Percentiles rank a stretch among this genome's conserved stretches.
Conservation (phyloP, 495 filamentous ascomycete genomes). For the Stereocaulon alpinum region DNA sequence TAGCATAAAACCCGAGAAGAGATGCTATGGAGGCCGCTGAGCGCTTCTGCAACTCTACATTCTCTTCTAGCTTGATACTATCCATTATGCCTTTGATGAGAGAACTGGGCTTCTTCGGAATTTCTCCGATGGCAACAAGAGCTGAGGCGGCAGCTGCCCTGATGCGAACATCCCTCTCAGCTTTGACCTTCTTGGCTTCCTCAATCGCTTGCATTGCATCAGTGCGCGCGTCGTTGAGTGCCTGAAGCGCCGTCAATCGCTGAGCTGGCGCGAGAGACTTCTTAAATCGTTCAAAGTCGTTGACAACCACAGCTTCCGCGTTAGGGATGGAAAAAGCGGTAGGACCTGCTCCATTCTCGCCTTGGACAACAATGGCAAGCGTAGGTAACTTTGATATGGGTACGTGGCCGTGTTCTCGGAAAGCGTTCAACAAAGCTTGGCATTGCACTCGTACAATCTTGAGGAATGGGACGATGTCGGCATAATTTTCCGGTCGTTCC, state of each 20-base stretch:
- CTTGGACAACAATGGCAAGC: slow-evolving; percentile 84
- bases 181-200: slow-evolving; percentile 67
- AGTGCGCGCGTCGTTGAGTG: slow-evolving; percentile 61
- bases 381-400: slow-evolving; percentile 58
- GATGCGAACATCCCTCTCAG: slow-evolving; percentile 76
- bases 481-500: slow-evolving; percentile 71
- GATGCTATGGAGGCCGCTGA: slow-evolving; percentile 73
- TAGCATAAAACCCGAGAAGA: slow-evolving; percentile 77
- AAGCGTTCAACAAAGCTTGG: slow-evolving; percentile 75
- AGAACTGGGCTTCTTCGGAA: slow-evolving; percentile 82
- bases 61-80: slow-evolving; percentile 91
- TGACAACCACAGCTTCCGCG: slow-evolving; percentile 71
- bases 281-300: slow-evolving; percentile 80
- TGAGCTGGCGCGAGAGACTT: slow-evolving; percentile 74
- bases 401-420: slow-evolving; percentile 77
- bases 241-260: slow-evolving; percentile 63
- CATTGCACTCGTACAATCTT: slow-evolving; percentile 84
- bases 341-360: slow-evolving; percentile 78
- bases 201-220: slow-evolving; percentile 60
- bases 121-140: slow-evolving; percentile 68
- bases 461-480: slow-evolving; percentile 78
- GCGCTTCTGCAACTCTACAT: slow-evolving; percentile 75
- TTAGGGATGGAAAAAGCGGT: slow-evolving; percentile 81
- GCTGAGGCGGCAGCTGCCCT: slow-evolving; percentile 78
- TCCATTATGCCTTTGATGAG: slow-evolving; percentile 97